These are phyloP conservation scores for Ilex paraguariensis DNA, from an alignment of 305 asterid species.

Conservation along the genomic window DNA sequence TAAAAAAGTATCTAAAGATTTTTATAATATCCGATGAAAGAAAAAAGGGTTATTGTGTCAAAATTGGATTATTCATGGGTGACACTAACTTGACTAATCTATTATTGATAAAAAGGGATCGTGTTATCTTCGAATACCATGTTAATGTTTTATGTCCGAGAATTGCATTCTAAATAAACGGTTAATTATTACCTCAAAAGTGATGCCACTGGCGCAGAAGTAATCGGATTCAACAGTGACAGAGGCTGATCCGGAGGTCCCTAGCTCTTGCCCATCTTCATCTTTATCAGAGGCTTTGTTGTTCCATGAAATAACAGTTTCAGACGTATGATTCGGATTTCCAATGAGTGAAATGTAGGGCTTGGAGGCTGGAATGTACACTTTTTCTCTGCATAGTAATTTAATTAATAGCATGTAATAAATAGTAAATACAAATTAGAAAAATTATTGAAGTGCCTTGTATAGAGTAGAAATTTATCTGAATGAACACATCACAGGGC, in stretches of 20 bases:
- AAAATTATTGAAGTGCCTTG: not conserved
- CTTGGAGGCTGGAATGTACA: constrained; percentile 40
- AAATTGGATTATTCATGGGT: too few relatives aligned
- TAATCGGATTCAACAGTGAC: constrained; percentile 53
- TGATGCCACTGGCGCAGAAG: constrained; percentile 54
- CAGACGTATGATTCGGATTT: constrained; percentile 14
- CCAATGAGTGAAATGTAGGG: constrained; percentile 64
- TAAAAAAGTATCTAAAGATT: too few relatives aligned
- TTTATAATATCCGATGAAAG: too few relatives aligned
- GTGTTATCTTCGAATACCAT: too few relatives aligned
- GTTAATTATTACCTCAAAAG: constrained; percentile 45
- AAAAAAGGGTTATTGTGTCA: too few relatives aligned
- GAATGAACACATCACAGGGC: too few relatives aligned
- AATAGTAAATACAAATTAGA: not conserved
- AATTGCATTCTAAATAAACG: too few relatives aligned
- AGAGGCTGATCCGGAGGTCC: constrained; percentile 50
- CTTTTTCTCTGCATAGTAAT: constrained; percentile 51
- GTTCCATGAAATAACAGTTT: constrained; percentile 51
- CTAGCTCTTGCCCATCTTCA: constrained; percentile 21
- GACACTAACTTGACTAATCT: too few relatives aligned
- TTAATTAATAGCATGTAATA: not conserved
- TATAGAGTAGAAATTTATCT: not conserved
- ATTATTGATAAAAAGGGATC: too few relatives aligned
- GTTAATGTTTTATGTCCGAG: too few relatives aligned
- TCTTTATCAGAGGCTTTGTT: constrained; percentile 48